phyloP scores from a whole-genome alignment of 2,329 filamentous ascomycete species.

The Calonectria pauciramosa region DNA sequence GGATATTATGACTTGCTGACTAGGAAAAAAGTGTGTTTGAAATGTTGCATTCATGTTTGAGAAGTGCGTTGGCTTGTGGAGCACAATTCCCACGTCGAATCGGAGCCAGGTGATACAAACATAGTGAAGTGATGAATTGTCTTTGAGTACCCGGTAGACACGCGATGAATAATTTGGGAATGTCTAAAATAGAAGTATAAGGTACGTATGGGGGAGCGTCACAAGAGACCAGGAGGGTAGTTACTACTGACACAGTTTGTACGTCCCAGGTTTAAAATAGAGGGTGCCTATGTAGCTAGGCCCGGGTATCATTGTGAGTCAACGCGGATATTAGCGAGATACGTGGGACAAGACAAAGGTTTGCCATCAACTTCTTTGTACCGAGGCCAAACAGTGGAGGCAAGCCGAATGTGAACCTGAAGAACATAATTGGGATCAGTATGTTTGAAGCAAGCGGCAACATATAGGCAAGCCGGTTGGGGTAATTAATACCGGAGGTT shows the following conservation, averaged over 20 bases:
- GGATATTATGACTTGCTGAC: constrained; percentile 19
- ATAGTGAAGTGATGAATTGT: neutral
- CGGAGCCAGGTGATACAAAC: neutral
- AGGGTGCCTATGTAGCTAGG: neutral
- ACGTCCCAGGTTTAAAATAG: neutral
- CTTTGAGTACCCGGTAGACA: neutral
- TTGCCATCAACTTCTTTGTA: neutral
- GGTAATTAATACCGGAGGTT: neutral
- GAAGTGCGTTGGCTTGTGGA: neutral
- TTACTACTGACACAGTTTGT: neutral
- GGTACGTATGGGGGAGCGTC: neutral
- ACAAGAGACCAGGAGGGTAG: neutral
- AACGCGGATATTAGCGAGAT: neutral
- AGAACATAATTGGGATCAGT: neutral
- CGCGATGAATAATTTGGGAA: neutral
- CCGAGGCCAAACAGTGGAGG: neutral
- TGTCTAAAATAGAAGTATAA: neutral
- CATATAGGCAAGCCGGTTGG: neutral
- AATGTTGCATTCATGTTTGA: neutral
- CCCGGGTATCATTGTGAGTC: neutral
- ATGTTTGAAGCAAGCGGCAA: neutral
- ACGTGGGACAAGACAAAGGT: neutral
- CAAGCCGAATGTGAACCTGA: neutral
- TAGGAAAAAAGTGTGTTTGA: constrained; percentile 21
- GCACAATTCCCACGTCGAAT: neutral